Evolutionary conservation across 2,329 filamentous ascomycete species (phyloP).

Genomic region (Xylariales sp.): DNA sequence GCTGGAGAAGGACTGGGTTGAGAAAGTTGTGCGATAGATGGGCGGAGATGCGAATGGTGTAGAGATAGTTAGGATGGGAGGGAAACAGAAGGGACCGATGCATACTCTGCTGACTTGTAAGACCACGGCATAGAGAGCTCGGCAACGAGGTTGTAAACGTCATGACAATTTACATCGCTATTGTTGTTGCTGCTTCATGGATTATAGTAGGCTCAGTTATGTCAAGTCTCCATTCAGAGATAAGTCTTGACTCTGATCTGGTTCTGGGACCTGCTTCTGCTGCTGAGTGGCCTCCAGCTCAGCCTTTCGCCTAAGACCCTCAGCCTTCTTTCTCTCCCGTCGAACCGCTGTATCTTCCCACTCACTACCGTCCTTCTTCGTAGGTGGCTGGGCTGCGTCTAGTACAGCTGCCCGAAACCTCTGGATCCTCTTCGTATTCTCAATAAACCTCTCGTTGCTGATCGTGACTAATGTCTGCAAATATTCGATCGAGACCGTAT

Average conservation of each 20-base stretch:
- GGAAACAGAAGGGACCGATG: not conserved
- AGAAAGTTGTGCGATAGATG: constrained; percentile 59
- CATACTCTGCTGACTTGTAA: constrained; percentile 20
- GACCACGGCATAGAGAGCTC: constrained; percentile 24
- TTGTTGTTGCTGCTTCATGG: too few relatives aligned
- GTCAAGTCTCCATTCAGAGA: constrained; percentile 20
- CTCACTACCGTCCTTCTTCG: constrained; percentile 32
- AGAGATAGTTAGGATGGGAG: not conserved
- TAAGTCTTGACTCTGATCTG: constrained; percentile 15
- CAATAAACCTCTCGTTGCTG: constrained; percentile 68
- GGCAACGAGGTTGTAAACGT: too few relatives aligned
- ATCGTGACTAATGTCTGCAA: constrained; percentile 63
- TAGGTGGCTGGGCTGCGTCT: constrained; percentile 24
- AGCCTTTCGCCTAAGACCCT: constrained; percentile 51
- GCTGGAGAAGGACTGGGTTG: constrained; percentile 83
- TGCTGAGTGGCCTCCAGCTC: constrained; percentile 28
- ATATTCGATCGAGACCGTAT: constrained; percentile 62
- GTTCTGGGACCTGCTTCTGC: constrained; percentile 12
- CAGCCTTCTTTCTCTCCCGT: constrained; percentile 51
- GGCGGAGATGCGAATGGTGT: not conserved
- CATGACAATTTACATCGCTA: too few relatives aligned
- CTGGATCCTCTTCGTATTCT: constrained; percentile 63
- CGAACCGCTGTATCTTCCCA: constrained; percentile 53
- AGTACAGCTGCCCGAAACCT: constrained; percentile 55
- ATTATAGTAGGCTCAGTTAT: constrained; percentile 21